Percentiles rank a stretch among this genome's conserved stretches.
Evolutionary conservation across 768 basidiomycete genomes (phyloP).

Genomic region (Hypsizygus marmoreus): DNA sequence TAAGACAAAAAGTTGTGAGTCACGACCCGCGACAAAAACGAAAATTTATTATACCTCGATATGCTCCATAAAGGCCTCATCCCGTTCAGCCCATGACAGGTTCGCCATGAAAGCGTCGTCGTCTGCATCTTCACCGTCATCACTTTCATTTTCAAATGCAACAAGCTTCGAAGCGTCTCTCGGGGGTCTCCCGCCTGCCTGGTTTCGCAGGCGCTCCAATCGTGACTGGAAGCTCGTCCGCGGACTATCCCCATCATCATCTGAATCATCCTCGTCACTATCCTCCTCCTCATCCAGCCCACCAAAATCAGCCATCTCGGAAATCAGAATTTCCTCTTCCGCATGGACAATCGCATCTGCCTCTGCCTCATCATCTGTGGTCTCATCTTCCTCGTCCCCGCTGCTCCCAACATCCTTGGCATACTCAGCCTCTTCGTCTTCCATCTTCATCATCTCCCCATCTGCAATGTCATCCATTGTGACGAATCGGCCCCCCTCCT

Average conservation of each 20-base stretch:
- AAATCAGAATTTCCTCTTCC: slow-evolving; percentile 50
- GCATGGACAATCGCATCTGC: slow-evolving; percentile 40
- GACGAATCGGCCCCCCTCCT: slow-evolving; percentile 31
- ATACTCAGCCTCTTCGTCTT: slow-evolving; percentile 49
- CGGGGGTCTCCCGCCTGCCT: slow-evolving; percentile 20
- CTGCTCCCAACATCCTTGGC: slow-evolving; percentile 45
- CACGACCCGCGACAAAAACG: too few relatives aligned
- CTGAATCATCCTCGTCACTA: slow-evolving; percentile 35
- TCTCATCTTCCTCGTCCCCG: slow-evolving; percentile 30
- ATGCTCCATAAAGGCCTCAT: slow-evolving; percentile 56
- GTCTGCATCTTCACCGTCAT: slow-evolving; percentile 38
- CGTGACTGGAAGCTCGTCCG: slow-evolving; percentile 47
- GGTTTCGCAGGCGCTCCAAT: slow-evolving; percentile 40
- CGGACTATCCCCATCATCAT: slow-evolving; percentile 39
- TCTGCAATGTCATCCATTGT: slow-evolving; percentile 74
- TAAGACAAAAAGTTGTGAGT: neutral
- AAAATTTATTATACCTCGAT: slow-evolving; percentile 49
- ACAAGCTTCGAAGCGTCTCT: slow-evolving; percentile 22
- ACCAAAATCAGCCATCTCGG: slow-evolving; percentile 27
- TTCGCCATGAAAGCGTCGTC: slow-evolving; percentile 21
- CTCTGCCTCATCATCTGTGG: slow-evolving; percentile 31
- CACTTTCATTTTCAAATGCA: slow-evolving; percentile 29
- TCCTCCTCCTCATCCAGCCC: slow-evolving; percentile 34
- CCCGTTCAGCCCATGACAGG: slow-evolving; percentile 45
- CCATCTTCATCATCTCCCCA: slow-evolving; percentile 56